These are phyloP conservation scores for Ambrosiella beaveri DNA, from an alignment of 2,329 filamentous ascomycete species.

Conservation along the genomic window DNA sequence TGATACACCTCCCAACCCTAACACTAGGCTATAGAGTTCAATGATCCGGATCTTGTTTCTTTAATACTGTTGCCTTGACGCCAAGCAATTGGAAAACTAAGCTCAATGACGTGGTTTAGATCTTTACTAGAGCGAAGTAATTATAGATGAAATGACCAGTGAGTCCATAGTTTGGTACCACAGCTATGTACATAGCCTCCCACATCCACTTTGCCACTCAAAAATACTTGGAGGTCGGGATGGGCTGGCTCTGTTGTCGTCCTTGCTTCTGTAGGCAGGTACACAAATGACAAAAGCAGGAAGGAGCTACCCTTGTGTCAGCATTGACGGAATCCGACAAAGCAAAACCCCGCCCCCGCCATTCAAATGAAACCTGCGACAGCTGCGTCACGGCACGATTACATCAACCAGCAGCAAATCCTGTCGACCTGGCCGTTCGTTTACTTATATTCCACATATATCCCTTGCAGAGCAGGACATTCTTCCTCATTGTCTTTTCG, in stretches of 20 bases:
- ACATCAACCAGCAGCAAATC: background rate
- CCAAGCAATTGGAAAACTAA: too few species aligned
- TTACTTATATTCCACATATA: background rate
- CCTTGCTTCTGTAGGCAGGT: conserved; percentile 4
- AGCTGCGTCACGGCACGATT: background rate
- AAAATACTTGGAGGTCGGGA: background rate
- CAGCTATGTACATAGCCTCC: background rate
- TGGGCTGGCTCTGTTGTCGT: background rate
- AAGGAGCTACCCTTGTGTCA: background rate
- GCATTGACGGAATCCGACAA: background rate
- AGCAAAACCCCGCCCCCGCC: conserved; percentile 9
- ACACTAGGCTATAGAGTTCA: too few species aligned
- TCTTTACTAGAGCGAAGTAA: too few species aligned
- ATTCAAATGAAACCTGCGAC: background rate
- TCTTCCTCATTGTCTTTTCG: too few species aligned
- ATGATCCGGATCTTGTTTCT: too few species aligned
- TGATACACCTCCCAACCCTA: too few species aligned
- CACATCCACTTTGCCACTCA: background rate
- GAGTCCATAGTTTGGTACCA: too few species aligned
- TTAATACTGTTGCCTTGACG: too few species aligned
- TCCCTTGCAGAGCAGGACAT: background rate
- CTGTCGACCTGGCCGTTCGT: background rate
- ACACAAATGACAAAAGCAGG: background rate
- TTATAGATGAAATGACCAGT: too few species aligned
- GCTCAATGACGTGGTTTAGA: too few species aligned